Base-by-base conservation (phyloP, 768 basidiomycete genomes). In the Lyophyllum atratum region DNA sequence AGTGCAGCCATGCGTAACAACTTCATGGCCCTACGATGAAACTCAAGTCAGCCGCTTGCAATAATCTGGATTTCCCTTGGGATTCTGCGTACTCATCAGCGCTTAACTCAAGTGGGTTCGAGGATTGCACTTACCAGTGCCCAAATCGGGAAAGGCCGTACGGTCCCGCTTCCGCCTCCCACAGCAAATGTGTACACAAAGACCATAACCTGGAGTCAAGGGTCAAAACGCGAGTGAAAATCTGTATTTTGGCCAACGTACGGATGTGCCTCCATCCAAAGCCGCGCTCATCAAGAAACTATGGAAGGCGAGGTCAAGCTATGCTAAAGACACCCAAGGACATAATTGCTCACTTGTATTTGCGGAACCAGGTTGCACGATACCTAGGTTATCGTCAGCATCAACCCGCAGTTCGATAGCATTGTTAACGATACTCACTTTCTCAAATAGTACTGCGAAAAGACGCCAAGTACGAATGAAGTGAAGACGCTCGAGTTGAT, bases 401-500 rank as follows among this genome's bases (percentile, higher is more conserved):
- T 28, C 24, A 15, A 31, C 6, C 11, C 11, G 26, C 6, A 31
- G 17, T 37, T 11, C 4, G 42, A 34, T 14, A 25, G 34, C 17
- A 25, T 8, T n/a, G 25, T 29, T 25, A 31, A 9, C 15, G 17
- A 26, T 6, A 53, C 62, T 54, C 28, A 69, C 50, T 64, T 67
- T 37, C 80, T 69, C 11, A 79, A 66, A 49, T 76, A 82, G 64
- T 72, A 80, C 59, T 80, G 80, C 12, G 78, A 80, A 61, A 81
- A 75, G 24, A 79, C 66, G 45, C 76, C 79, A 25, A 81, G 60
- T n/a, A 64, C 63, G 68, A 81, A 80, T 1, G 76, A 71, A 9
- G 72, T 74, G 63, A 81, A 79, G 22, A 82, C 74, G 8, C 76
- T 80, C 11, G 77, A 79, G 72, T 85, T 85, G 67, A 85, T 82